A percentile compares a stretch with the other conserved stretches of the same genome.
Conservation (phyloP, 257 asterid species). For the Ocimum tenuiflorum region DNA sequence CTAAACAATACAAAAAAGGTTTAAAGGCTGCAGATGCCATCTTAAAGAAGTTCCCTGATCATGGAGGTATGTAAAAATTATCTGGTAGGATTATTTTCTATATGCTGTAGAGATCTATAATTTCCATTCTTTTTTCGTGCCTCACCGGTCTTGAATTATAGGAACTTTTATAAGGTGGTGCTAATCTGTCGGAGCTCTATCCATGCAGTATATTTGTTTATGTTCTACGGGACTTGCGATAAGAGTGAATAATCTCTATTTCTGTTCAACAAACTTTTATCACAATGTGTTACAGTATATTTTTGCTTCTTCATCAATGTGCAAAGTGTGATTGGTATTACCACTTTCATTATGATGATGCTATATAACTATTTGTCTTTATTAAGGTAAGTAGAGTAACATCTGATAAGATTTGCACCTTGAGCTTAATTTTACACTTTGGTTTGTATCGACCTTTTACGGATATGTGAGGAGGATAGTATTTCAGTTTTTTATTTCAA, state of each 20-base stretch:
- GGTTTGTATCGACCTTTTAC: slow-evolving; percentile 10
- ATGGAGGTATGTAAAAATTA: slow-evolving; percentile 73
- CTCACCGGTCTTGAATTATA: neutral
- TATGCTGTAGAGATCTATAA: neutral
- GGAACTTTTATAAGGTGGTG: neutral
- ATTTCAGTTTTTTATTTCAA: neutral
- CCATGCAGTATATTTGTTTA: neutral
- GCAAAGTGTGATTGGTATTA: neutral
- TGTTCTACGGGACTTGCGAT: neutral
- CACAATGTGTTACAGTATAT: neutral
- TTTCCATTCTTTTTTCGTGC: neutral
- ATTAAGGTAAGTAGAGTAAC: slow-evolving; percentile 3
- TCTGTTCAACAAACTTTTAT: neutral
- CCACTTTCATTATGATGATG: neutral
- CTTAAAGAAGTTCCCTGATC: slow-evolving; percentile 94
- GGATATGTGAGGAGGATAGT: neutral
- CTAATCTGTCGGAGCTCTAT: neutral
- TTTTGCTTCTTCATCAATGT: neutral
- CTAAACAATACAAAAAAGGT: slow-evolving; percentile 96
- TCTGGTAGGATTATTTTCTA: neutral
- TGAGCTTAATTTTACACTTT: neutral
- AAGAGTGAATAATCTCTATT: neutral
- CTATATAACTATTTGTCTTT: neutral
- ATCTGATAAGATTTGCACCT: neutral
- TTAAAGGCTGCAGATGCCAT: slow-evolving; percentile 94